phyloP scores from a whole-genome alignment of 1,139 yeast genomes.

The Magnusiomyces fungicola region DNA sequence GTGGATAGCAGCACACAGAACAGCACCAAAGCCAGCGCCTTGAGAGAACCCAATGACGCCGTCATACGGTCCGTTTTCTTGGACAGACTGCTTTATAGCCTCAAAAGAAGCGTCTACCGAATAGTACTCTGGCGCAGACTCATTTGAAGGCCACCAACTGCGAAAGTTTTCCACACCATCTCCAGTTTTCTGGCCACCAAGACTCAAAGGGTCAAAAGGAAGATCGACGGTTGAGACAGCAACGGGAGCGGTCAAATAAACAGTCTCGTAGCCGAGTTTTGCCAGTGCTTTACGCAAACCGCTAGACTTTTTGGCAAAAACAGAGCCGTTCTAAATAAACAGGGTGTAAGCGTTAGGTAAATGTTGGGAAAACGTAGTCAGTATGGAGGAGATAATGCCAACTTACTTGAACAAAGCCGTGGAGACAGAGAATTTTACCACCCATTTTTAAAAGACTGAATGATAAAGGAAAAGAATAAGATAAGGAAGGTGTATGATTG shows the following conservation, averaged over 20 bases:
- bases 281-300: slow-evolving; percentile 67
- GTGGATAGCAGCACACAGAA: slow-evolving; percentile 26
- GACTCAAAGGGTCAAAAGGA: slow-evolving; percentile 45
- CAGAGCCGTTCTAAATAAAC: slow-evolving; percentile 56
- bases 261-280: slow-evolving; percentile 59
- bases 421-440: slow-evolving; percentile 43
- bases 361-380: neutral
- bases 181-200: slow-evolving; percentile 34
- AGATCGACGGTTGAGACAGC: slow-evolving; percentile 57
- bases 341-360: too few relatives aligned
- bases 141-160: slow-evolving; percentile 40
- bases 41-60: slow-evolving; percentile 90
- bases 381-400: neutral
- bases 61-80: slow-evolving; percentile 73
- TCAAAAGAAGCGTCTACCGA: slow-evolving; percentile 41
- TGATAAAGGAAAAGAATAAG: neutral
- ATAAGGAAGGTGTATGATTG: neutral
- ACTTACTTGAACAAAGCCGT: slow-evolving; percentile 41
- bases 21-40: slow-evolving; percentile 77
- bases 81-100: slow-evolving; percentile 49
- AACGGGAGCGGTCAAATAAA: slow-evolving; percentile 73
- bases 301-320: slow-evolving; percentile 71
- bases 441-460: slow-evolving; percentile 2
- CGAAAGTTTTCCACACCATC: slow-evolving; percentile 41
- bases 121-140: slow-evolving; percentile 35